Base-by-base conservation (phyloP, 169 alveolate genomes). In the Plasmodium sp. region DNA sequence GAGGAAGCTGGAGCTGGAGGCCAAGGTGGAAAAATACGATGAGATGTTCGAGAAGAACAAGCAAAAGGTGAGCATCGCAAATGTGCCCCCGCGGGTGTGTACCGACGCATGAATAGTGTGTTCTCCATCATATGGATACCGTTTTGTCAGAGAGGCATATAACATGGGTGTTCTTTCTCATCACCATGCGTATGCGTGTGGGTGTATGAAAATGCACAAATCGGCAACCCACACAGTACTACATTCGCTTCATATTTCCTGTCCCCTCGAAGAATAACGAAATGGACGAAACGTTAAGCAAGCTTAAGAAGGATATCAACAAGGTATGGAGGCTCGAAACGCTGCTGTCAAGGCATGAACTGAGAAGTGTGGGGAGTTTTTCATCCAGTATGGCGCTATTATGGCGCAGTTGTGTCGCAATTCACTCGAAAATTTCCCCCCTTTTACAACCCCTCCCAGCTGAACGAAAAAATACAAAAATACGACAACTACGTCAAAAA, bases 401-500 rank as follows among this genome's bases (percentile, higher is more conserved):
- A 18, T 22, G 36, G 31, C 51, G 9, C n/a, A 62, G 7, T n/a
- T 62, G 5, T 22, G 36, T 14, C 51, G 9, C 27, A 18, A 18
- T 67, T 84, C 9, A 36, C 51, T 84, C 33, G 18, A 22, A 9
- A 6, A 14, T 10, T 71, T 75, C 27, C 83, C 81, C 22, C 14
- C 2, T 51, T 48, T 10, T 36, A 14, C 5, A 31, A 12, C 27
- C 9, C 27, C 39, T 51, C 58, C 36, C 39, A 85, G 93, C 36
- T 85, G 34, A 85, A 48, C 39, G 94, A 88, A 62, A 88, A 88
- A 56, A 88, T 88, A 34, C 79, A 88, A 79, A 88, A 88, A 31
- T 88, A 88, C 67, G 94, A 88, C 74, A 88, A 77, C 34, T 88
- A 79, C 41, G 74, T 88, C 88, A 88, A 88, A 79, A 88, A 36